Percentiles rank a stretch among this genome's conserved stretches.
phyloP scores from a whole-genome alignment of 2,329 filamentous ascomycete genomes.

The Apiospora malaysiana region DNA sequence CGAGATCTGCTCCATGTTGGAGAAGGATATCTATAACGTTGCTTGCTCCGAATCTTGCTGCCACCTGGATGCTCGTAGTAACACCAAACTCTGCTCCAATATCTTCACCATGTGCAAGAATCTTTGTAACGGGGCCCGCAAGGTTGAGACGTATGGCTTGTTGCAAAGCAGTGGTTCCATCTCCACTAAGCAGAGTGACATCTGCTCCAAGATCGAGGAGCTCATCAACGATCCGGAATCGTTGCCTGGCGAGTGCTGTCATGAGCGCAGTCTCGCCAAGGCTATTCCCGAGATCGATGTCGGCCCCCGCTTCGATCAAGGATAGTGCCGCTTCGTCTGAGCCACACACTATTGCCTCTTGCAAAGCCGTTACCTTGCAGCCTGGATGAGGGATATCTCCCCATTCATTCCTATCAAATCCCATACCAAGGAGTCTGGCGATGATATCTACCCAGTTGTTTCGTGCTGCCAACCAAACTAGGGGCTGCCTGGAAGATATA shows the following conservation, averaged over 20 bases:
- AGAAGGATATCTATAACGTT: not conserved
- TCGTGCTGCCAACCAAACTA: not conserved
- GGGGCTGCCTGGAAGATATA: not conserved
- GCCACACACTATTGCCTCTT: not conserved
- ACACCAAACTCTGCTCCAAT: too few species aligned
- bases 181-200: not conserved
- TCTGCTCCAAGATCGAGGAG: not conserved
- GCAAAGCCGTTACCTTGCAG: not conserved
- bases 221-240: not conserved
- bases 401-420: not conserved
- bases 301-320: not conserved
- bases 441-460: not conserved
- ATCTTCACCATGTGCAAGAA: not conserved
- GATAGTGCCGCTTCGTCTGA: not conserved
- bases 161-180: not conserved
- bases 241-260: not conserved
- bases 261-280: not conserved
- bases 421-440: not conserved
- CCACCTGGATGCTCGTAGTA: not conserved
- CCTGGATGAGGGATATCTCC: not conserved
- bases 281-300: not conserved
- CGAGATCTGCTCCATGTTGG: not conserved
- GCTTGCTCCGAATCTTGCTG: not conserved
- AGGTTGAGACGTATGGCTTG: not conserved
- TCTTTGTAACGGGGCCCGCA: not conserved